Percentiles rank a stretch among this genome's conserved stretches.
Evolutionary conservation across 768 basidiomycete genomes (phyloP).

Genomic region (Leccinum longicurvipes): DNA sequence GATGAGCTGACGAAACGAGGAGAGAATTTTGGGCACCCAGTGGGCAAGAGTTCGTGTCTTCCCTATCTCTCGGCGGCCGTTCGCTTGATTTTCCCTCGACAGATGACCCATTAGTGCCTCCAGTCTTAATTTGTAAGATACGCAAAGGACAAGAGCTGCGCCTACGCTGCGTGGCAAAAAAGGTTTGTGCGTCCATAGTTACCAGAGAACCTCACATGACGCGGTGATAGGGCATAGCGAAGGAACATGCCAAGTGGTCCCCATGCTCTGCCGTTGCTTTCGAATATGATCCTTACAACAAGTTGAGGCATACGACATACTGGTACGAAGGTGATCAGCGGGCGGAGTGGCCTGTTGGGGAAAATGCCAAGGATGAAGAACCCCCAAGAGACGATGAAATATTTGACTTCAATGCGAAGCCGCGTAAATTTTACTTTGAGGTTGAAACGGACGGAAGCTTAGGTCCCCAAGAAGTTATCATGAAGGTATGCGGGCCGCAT

Average conservation of each 20-base stretch:
- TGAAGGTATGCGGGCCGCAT: constrained; percentile 54
- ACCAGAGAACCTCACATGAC: neutral
- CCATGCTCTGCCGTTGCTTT: constrained; percentile 93
- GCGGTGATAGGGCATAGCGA: constrained; percentile 80
- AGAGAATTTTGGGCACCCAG: constrained; percentile 74
- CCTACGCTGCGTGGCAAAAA: constrained; percentile 85
- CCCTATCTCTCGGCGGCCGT: neutral
- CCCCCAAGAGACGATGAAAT: constrained; percentile 72
- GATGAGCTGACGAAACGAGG: constrained; percentile 75
- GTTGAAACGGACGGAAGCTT: constrained; percentile 94
- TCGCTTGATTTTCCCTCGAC: constrained; percentile 5
- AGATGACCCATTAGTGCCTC: constrained; percentile 62
- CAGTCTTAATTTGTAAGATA: constrained; percentile 87
- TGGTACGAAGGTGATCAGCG: constrained; percentile 87
- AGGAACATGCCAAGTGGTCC: constrained; percentile 99
- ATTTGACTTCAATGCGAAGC: constrained; percentile 87
- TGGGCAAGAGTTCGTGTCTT: constrained; percentile 67
- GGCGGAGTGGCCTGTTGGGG: constrained; percentile 88
- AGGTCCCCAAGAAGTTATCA: constrained; percentile 83
- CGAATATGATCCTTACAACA: constrained; percentile 98
- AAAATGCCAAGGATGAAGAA: constrained; percentile 84
- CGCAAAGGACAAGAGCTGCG: constrained; percentile 92
- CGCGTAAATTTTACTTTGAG: constrained; percentile 89
- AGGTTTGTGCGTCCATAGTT: constrained; percentile 48
- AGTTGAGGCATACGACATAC: constrained; percentile 90